phyloP scores from a whole-genome alignment of 2,329 filamentous ascomycete species.

The Sporothrix variecibatus region DNA sequence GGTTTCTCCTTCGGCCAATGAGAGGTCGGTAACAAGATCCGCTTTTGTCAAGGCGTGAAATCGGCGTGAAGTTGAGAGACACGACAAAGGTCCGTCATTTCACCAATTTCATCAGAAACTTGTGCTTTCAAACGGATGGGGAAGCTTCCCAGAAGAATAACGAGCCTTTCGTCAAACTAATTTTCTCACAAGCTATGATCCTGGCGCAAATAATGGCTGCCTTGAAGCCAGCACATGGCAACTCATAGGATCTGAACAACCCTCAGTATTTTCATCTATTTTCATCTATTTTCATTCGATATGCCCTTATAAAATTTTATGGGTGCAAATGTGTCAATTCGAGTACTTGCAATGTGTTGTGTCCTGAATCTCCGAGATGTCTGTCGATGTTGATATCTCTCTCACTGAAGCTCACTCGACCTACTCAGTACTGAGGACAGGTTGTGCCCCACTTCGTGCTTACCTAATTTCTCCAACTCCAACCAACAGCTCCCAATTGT shows the following conservation, averaged over 20 bases:
- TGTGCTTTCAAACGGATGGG: not conserved
- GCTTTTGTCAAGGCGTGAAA: not conserved
- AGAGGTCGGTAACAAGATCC: not conserved
- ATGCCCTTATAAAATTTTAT: not conserved
- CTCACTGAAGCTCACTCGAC: not conserved
- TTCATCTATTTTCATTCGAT: not conserved
- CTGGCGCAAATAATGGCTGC: not conserved
- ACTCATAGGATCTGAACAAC: not conserved
- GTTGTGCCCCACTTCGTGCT: not conserved
- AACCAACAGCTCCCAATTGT: slow-evolving; percentile 23
- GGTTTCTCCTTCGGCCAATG: slow-evolving; percentile 31
- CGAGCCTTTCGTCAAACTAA: not conserved
- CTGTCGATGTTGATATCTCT: not conserved
- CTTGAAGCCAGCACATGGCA: not conserved
- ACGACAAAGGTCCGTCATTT: not conserved
- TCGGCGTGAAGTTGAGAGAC: not conserved
- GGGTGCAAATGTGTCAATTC: not conserved
- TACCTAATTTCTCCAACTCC: not conserved
- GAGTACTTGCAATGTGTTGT: not conserved
- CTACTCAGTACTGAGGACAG: not conserved
- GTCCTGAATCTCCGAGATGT: not conserved
- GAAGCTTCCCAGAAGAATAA: no score
- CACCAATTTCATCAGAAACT: not conserved
- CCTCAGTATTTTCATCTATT: not conserved
- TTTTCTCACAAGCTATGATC: not conserved